Evolutionary conservation across 306 rosid species (phyloP), one percentile per base, ranked within the genome.

Genomic region (Hippophae tibetana): DNA sequence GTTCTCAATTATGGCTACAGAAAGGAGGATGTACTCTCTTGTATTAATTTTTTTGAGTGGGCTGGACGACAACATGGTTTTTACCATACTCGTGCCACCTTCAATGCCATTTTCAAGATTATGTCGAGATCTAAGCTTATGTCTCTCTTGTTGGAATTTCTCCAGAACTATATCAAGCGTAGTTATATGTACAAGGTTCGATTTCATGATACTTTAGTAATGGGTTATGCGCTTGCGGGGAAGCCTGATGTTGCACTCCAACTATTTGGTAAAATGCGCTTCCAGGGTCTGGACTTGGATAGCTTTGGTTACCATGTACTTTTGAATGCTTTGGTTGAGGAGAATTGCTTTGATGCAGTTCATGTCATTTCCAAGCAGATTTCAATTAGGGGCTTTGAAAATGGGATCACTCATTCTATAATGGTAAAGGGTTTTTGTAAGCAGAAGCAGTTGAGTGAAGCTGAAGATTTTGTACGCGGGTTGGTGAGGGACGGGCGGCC

Each of bases 1-100:
- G 96, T 85, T 8, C 86, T 90, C 23, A 58, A 61, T 10, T 65
- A 75, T 68, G 74, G 78, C 5, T 5, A 27, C 9, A 41, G 46
- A 42, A 57, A 58, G 43, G 69, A 77, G 5, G 79, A 79, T 9
- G 83, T 85, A 27, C 77, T 83, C 57, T 74, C 96, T 5, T 78
- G 89, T 62, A 84, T 90, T 63, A 83, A 74, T 69, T 87, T 90
- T 83, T 90, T 90, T 73, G 94, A 90, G 55, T 90, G 95, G 97
- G 97, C 76, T 5, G 97, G 97, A 45, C 80, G 82, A 48, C 96
- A 90, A 13, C 72, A 66, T 0, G 46, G 67, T 8, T 90, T 79
- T 48, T 0, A 31, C 61, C 97, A 85, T 68, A 83, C 97, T 10
- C 87, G 80, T 6, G 74, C 69, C 58, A 85, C 97, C 38, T 83